A percentile compares a stretch with the other conserved stretches of the same genome.
phyloP scores from a whole-genome alignment of 441 rosid species.

The Gossypium davidsonii region DNA sequence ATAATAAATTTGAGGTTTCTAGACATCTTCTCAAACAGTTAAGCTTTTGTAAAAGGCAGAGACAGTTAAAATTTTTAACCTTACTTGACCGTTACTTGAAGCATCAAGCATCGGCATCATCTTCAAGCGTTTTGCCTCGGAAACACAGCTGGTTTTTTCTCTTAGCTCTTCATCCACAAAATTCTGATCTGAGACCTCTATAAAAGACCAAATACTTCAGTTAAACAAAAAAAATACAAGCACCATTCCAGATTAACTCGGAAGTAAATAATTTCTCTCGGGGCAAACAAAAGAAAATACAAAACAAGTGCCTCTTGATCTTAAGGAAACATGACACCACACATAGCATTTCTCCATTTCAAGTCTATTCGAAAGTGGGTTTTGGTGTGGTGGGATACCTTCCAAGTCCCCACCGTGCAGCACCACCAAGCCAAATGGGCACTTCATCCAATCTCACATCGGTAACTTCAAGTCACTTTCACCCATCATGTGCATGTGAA shows the following conservation, averaged over 20 bases:
- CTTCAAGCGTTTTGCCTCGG: conserved; percentile 3
- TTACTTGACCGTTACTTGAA: conserved; percentile 23
- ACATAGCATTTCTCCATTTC: neutral
- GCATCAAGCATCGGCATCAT: conserved; percentile 12
- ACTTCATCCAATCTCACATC: neutral
- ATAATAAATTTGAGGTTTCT: neutral
- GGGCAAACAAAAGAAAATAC: neutral
- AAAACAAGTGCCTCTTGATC: neutral
- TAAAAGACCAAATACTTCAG: neutral
- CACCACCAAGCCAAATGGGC: neutral
- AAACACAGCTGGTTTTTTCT: neutral
- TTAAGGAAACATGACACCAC: neutral
- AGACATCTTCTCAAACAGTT: neutral
- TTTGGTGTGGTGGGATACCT: neutral
- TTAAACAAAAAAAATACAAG: neutral
- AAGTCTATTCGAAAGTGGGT: neutral
- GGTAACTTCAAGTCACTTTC: neutral
- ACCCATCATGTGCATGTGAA: neutral
- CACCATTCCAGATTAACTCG: neutral
- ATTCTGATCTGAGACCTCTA: neutral
- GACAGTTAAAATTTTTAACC: neutral
- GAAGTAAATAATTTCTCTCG: neutral
- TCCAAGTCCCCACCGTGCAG: neutral
- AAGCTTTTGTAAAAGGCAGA: neutral
- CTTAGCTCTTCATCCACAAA: conserved; percentile 15